Percentiles rank a stretch among this genome's conserved stretches.
These are phyloP conservation scores for Pleurotus cornucopiae DNA, from an alignment of 768 basidiomycete genomes.

Conservation along the genomic window DNA sequence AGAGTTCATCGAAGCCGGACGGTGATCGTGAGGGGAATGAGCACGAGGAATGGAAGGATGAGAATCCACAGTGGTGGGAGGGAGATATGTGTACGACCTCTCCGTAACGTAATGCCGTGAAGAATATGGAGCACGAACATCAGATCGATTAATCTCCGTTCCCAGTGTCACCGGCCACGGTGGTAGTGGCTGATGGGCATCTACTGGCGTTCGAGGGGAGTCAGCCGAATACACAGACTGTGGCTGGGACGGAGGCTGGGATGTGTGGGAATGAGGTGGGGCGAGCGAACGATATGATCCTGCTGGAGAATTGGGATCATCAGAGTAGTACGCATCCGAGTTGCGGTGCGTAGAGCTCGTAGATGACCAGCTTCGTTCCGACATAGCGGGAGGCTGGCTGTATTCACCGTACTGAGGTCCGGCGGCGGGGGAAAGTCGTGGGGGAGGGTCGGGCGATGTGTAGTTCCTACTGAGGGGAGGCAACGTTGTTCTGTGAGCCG, in stretches of 20 bases:
- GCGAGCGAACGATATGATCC: constrained; percentile 6
- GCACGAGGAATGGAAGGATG: not conserved
- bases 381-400: not conserved
- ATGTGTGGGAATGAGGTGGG: constrained; percentile 1
- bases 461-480: constrained; percentile 2
- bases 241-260: not conserved
- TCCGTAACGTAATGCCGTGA: not conserved
- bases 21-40: not conserved
- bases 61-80: constrained; percentile 1
- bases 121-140: not conserved
- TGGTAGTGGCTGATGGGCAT: not conserved
- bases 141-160: not conserved
- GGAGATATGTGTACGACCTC: not conserved
- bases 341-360: not conserved
- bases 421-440: not conserved
- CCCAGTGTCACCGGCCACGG: not conserved
- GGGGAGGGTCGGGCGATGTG: not conserved
- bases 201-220: not conserved
- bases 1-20: not conserved
- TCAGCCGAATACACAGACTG: not conserved
- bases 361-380: not conserved
- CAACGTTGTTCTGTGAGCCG: constrained; percentile 12
- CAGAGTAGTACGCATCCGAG: not conserved
- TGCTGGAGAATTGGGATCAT: not conserved
- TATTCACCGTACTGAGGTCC: not conserved